Evolutionary conservation across 1,284 basidiomycete species (phyloP).

Genomic region (Ceratobasidium papillatum): DNA sequence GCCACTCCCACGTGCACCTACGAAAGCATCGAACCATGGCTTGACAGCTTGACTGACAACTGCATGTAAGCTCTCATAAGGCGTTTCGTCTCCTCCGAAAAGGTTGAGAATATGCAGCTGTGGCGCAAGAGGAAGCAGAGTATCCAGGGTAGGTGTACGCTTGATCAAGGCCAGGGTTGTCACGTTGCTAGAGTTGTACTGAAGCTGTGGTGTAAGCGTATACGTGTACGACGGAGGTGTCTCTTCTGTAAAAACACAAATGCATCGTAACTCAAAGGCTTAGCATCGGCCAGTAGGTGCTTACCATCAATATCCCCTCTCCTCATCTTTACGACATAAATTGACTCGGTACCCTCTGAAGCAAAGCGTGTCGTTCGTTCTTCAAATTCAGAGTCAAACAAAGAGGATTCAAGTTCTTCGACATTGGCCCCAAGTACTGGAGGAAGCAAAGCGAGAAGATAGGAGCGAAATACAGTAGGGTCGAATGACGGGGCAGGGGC

Average conservation of each 20-base stretch:
- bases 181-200: slow-evolving; percentile 82
- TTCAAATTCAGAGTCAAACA: slow-evolving; percentile 79
- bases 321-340: slow-evolving; percentile 77
- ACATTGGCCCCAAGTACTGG: slow-evolving; percentile 73
- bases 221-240: slow-evolving; percentile 69
- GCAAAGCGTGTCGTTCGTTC: slow-evolving; percentile 78
- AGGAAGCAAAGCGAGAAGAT: slow-evolving; percentile 75
- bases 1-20: slow-evolving; percentile 74
- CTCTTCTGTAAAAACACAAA: slow-evolving; percentile 61
- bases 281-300: slow-evolving; percentile 24
- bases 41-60: slow-evolving; percentile 96
- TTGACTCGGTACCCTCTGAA: slow-evolving; percentile 70
- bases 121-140: slow-evolving; percentile 75
- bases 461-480: slow-evolving; percentile 53
- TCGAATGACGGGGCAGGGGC: slow-evolving; percentile 49
- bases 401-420: slow-evolving; percentile 65
- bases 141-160: slow-evolving; percentile 84
- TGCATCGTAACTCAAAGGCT: slow-evolving; percentile 21
- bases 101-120: slow-evolving; percentile 94
- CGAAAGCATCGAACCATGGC: slow-evolving; percentile 98
- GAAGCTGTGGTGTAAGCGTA: slow-evolving; percentile 73
- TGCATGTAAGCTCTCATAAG: slow-evolving; percentile 96
- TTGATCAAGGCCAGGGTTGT: slow-evolving; percentile 96
- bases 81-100: slow-evolving; percentile 89
- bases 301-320: slow-evolving; percentile 74